Evolutionary conservation across 1,139 yeast species (phyloP).

Genomic region (Hyphopichia pseudoburtonii): DNA sequence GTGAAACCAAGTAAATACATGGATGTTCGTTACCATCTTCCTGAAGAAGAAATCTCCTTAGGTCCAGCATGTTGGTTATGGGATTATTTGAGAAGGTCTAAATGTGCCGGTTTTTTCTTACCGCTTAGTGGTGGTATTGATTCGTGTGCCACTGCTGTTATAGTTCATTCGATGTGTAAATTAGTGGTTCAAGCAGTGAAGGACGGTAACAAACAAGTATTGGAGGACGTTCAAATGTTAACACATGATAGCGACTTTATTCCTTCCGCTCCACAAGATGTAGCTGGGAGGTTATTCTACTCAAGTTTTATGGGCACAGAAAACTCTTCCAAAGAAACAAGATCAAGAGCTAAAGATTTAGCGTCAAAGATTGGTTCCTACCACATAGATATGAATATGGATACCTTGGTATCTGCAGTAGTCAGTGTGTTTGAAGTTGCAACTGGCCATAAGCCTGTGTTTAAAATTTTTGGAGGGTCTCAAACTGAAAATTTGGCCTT

Average conservation of each 20-base stretch:
- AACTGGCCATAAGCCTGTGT: conserved; percentile 85
- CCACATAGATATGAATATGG: conserved; percentile 92
- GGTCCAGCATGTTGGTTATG: conserved; percentile 99
- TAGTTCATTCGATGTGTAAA: conserved; percentile 92
- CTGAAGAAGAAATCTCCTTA: conserved; percentile 93
- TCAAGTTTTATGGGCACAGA: conserved; percentile 95
- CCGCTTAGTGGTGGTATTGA: conserved; percentile 98
- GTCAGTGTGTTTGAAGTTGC: conserved; percentile 78
- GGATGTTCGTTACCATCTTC: conserved; percentile 64
- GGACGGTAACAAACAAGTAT: conserved; percentile 71
- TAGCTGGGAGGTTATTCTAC: conserved; percentile 75
- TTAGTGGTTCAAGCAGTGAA: conserved; percentile 67
- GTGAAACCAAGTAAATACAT: conserved; percentile 59
- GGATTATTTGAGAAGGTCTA: conserved; percentile 92
- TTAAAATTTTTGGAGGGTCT: conserved; percentile 91
- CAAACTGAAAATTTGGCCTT: conserved; percentile 87
- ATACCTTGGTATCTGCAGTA: conserved; percentile 71
- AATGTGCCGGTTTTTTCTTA: conserved; percentile 85
- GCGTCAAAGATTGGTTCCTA: conserved; percentile 80
- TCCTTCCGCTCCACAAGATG: conserved; percentile 73
- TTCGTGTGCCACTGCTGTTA: conserved; percentile 94
- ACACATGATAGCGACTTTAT: conserved; percentile 58
- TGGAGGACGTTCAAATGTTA: conserved; percentile 67
- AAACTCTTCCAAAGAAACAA: conserved; percentile 86
- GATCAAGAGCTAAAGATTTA: conserved; percentile 76